Evolutionary conservation across 352 stramenopile species (phyloP), one percentile per base, ranked within the genome.

Genomic region (Thalassiosira pacifica): DNA sequence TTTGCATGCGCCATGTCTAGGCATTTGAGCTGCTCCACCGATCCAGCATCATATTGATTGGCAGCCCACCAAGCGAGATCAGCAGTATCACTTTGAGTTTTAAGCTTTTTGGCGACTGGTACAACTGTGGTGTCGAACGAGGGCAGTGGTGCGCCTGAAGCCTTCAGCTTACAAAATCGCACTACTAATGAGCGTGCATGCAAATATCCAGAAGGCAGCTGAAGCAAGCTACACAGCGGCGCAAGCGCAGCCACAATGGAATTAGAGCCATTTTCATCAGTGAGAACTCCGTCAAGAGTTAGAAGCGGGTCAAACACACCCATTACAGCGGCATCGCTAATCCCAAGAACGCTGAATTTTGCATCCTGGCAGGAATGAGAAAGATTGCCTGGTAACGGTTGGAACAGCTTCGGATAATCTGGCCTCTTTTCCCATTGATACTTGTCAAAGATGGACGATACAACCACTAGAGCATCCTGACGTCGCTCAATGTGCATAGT

Each of bases 51-150:
- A 79, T 94, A 91, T 24, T 79, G 55, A 32, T 82, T 74, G 0
- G 92, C 83, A 63, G 90, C 95, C 92, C 92, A 96, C 83, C 92
- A 92, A 57, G 86, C 79, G 45, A 96, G 73, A 19, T 93, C 85
- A 48, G 86, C 82, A 34, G 87, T 87, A 74, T 94, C 92, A 40
- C 42, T 68, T 19, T 79, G 60, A 19, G 69, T 70, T 45, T 87
- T 75, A 10, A 96, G 61, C 55, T 86, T 86, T 75, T 94, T 91
- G 0, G 91, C 65, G 55, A 94, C 87, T 5, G 85, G 81, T 10
- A 90, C 27, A 68, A 95, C 86, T 59, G 88, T 74, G 26, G 74
- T 73, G 65, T 93, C 83, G 68, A 93, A 89, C 48, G 88, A 78
- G 53, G 92, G 92, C 13, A 92, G 73, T 45, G 68, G 9, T 16